Evolutionary conservation across 768 basidiomycete genomes (phyloP), one percentile per base, ranked within the genome.

Genomic region (Psilocybe subaeruginosa): DNA sequence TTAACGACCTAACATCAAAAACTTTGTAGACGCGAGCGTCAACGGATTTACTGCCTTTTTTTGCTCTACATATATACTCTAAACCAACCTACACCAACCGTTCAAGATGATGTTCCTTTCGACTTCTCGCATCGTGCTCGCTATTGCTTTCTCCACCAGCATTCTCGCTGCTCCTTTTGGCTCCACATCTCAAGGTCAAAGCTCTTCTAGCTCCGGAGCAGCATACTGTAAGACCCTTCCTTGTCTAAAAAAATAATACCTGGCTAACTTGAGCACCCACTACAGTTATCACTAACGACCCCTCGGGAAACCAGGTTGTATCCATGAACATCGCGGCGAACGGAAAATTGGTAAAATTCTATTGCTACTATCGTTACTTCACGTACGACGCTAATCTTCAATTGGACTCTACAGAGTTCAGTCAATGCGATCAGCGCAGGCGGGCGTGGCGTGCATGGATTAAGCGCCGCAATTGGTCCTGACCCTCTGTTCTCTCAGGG

Each of bases 151-250:
- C 14, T n/a, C 55, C 17, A 23, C 23, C 2, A 23, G 23, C 23
- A 23, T 23, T 23, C 23, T 23, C 23, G 23, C 23, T 23, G 23
- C 23, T 23, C 23, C 23, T 23, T 23, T 23, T 23, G 23, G 23
- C 23, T 23, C 23, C 23, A 0, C 23, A 23, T 0, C 23, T 23
- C 23, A 23, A 23, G 23, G 23, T 2, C 23, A 23, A 23, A 23
- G 23, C 23, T 46, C 55, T 31, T 58, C 49, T 1, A 23, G 33
- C 2, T 12, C 45, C 4, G 61, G 61, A 29, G 61, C 61, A 8
- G 61, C 51, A 2, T 62, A 62, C 19, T 58, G 61, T 58, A 30
- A 45, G 56, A 23, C 23, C 16, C 5, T 11, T 9, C 12, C n/a
- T 41, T 17, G 9, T 62, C 14, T 30, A 57, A 8, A 23, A 23